A percentile compares a stretch with the other conserved stretches of the same genome.
phyloP scores from a whole-genome alignment of 108 stramenopile genomes.

The Halocafeteria seosinensis region DNA sequence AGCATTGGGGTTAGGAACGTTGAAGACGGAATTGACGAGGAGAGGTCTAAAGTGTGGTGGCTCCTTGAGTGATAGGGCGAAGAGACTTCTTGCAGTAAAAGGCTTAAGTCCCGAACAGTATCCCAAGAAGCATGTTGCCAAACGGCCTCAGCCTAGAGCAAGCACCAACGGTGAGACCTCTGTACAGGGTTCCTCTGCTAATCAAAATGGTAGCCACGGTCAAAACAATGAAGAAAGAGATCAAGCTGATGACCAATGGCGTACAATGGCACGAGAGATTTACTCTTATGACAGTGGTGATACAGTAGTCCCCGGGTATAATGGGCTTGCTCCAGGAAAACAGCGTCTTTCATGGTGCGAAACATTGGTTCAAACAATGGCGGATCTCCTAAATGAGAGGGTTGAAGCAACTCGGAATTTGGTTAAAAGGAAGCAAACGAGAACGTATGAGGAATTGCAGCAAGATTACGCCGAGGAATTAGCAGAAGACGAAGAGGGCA shows the following conservation, averaged over 20 bases:
- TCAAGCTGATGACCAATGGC: neutral
- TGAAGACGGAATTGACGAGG: neutral
- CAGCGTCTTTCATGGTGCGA: neutral
- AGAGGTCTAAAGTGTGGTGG: neutral
- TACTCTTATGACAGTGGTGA: neutral
- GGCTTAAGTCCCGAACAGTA: neutral
- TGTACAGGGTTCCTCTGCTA: neutral
- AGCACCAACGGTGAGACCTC: neutral
- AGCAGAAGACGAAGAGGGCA: constrained; percentile 32
- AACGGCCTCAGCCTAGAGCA: neutral
- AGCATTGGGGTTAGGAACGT: neutral
- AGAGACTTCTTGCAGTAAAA: neutral
- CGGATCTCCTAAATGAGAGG: neutral
- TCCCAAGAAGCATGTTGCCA: neutral
- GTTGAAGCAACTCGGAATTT: neutral
- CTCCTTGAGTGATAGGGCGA: neutral
- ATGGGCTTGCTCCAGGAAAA: neutral
- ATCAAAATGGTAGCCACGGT: neutral
- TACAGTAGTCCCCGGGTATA: neutral
- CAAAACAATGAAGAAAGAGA: neutral
- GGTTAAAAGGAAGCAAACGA: constrained; percentile 51
- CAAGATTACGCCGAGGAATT: constrained; percentile 23
- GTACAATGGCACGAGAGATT: neutral
- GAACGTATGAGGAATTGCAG: constrained; percentile 57
- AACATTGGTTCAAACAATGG: neutral